Evolutionary conservation across 2,329 filamentous ascomycete genomes (phyloP).

Genomic region (Ascosphaera aggregata): DNA sequence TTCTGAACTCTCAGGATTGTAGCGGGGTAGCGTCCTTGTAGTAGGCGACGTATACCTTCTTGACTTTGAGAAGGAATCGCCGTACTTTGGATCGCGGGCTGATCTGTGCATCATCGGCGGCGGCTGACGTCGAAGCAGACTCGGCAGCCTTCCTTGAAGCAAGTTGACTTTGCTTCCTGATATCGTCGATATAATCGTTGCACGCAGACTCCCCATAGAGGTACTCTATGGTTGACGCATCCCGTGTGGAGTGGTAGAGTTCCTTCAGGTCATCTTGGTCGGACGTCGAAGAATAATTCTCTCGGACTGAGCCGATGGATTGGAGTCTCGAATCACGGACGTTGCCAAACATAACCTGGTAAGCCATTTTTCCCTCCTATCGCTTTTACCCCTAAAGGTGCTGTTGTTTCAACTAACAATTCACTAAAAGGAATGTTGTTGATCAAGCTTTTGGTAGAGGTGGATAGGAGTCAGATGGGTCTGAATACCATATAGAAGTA

Average conservation of each 20-base stretch:
- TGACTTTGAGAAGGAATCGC: not conserved
- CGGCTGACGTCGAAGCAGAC: not conserved
- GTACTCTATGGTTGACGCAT: not conserved
- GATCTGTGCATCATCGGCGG: not conserved
- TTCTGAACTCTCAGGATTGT: not conserved
- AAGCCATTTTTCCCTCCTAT: not conserved
- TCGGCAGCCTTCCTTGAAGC: not conserved
- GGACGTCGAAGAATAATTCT: not conserved
- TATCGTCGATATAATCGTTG: not conserved
- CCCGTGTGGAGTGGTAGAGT: not conserved
- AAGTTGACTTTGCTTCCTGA: not conserved
- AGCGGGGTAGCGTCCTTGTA: not conserved
- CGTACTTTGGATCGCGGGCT: not conserved
- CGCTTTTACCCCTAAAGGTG: not conserved
- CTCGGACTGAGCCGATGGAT: not conserved
- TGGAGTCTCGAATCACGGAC: not conserved
- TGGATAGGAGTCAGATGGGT: not conserved
- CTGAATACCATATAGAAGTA: no score
- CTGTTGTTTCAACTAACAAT: not conserved
- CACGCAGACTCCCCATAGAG: not conserved
- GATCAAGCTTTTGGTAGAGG: not conserved
- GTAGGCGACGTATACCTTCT: not conserved
- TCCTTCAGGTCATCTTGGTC: not conserved
- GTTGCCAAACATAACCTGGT: not conserved
- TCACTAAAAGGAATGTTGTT: not conserved